phyloP scores from a whole-genome alignment of 495 filamentous ascomycete species.

The Ramalina intermedia region DNA sequence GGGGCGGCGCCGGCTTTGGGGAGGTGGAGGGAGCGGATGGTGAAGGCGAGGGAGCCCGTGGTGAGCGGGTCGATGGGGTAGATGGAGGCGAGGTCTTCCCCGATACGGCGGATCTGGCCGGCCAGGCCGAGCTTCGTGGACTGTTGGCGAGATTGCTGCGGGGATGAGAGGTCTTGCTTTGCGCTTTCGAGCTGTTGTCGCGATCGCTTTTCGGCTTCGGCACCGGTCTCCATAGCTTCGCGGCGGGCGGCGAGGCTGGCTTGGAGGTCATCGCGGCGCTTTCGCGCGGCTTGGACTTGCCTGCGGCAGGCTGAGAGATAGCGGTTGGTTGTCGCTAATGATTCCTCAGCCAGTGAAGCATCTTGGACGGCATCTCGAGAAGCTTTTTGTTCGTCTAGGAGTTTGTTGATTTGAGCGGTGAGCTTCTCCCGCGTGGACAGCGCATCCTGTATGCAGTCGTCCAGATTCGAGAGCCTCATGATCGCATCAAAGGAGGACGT shows the following conservation, averaged over 20 bases:
- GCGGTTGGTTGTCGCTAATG: constrained; percentile 38
- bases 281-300: constrained; percentile 42
- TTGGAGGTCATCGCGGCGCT: constrained; percentile 47
- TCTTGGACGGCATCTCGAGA: constrained; percentile 30
- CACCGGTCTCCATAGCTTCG: constrained; percentile 50
- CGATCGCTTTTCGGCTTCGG: constrained; percentile 40
- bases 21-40: constrained; percentile 56
- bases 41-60: constrained; percentile 54
- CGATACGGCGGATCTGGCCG: constrained; percentile 74
- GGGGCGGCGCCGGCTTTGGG: constrained; percentile 70
- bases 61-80: constrained; percentile 63
- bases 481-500: constrained; percentile 85
- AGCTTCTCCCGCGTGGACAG: constrained; percentile 61
- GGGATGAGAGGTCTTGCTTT: constrained; percentile 42
- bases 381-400: constrained; percentile 43
- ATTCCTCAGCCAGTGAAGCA: constrained; percentile 51
- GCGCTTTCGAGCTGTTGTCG: constrained; percentile 32
- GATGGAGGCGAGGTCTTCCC: constrained; percentile 61
- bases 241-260: constrained; percentile 50
- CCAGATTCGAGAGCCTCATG: constrained; percentile 77
- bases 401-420: constrained; percentile 58
- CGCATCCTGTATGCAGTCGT: constrained; percentile 87
- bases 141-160: constrained; percentile 32
- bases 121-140: constrained; percentile 47
- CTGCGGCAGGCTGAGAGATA: constrained; percentile 50